Conservation (phyloP, 225 moss, liverwort and hornwort species). For the Sphagnum tenellum region DNA sequence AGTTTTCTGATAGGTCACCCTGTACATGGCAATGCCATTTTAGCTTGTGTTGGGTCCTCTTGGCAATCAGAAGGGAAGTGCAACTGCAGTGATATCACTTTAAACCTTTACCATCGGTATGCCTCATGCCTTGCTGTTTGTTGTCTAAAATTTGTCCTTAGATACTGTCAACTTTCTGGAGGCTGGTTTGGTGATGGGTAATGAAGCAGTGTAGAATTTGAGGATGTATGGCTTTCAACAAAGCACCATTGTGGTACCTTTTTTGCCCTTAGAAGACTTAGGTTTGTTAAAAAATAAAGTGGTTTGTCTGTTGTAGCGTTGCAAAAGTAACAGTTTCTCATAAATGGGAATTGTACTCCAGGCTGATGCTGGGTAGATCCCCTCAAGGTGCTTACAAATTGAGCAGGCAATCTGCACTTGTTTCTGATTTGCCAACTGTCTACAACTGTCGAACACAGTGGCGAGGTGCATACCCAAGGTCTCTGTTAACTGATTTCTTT, state of each 20-base stretch:
- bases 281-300: too few relatives aligned
- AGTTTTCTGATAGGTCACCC: constrained; percentile 77
- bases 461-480: constrained; percentile 73
- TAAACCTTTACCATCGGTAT: constrained; percentile 70
- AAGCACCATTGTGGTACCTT: too few relatives aligned
- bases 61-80: constrained; percentile 64
- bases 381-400: constrained; percentile 87
- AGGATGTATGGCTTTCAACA: too few relatives aligned
- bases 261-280: too few relatives aligned
- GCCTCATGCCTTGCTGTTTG: neutral
- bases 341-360: constrained; percentile 19
- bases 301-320: too few relatives aligned
- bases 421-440: constrained; percentile 58
- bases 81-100: constrained; percentile 40
- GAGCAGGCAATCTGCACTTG: constrained; percentile 59
- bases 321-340: too few relatives aligned
- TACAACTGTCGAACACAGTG: constrained; percentile 70
- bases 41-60: constrained; percentile 77
- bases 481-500: constrained; percentile 71
- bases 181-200: too few relatives aligned
- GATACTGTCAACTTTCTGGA: too few relatives aligned
- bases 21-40: constrained; percentile 74
- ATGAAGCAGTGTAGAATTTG: too few relatives aligned
- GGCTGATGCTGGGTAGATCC: constrained; percentile 71
- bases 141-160: neutral